Conservation (phyloP, 139 green algal genomes). For the Chlamydomonas applanata region DNA sequence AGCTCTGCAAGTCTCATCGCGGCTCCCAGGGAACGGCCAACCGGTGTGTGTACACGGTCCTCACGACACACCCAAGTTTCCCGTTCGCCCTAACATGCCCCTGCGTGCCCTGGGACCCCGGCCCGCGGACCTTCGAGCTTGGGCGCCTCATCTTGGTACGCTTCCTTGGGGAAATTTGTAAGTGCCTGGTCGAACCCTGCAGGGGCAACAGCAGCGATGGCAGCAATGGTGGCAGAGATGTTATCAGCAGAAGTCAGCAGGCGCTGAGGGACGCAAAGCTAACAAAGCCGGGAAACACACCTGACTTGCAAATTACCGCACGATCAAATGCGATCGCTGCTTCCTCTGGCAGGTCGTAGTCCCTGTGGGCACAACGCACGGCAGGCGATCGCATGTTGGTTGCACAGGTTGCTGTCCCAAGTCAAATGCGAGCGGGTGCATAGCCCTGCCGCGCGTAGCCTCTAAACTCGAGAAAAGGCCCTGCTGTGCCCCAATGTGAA, state of each 20-base stretch:
- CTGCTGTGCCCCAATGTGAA: background rate
- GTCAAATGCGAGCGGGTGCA: background rate
- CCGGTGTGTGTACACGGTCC: background rate
- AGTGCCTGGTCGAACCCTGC: background rate
- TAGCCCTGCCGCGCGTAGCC: background rate
- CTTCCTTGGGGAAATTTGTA: constrained; percentile 5
- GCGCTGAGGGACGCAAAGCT: too few relatives aligned
- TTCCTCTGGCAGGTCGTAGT: constrained; percentile 1
- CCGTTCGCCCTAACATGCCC: too few relatives aligned
- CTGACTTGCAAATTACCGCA: background rate
- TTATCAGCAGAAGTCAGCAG: too few relatives aligned
- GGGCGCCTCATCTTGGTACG: background rate
- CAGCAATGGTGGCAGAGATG: too few relatives aligned
- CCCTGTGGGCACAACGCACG: background rate
- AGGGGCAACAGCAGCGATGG: too few relatives aligned
- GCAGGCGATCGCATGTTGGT: background rate
- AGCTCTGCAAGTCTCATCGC: background rate
- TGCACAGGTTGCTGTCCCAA: background rate
- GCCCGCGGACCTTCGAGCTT: constrained; percentile 3
- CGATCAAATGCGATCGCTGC: constrained; percentile 3
- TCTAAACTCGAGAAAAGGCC: background rate
- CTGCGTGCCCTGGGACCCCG: too few relatives aligned
- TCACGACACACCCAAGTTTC: background rate
- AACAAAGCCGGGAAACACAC: too few relatives aligned
- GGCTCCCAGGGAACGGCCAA: background rate